A percentile compares a stretch with the other conserved stretches of the same genome.
These are phyloP conservation scores for Fusarium stilboides DNA, from an alignment of 2,329 filamentous ascomycete species.

Conservation along the genomic window DNA sequence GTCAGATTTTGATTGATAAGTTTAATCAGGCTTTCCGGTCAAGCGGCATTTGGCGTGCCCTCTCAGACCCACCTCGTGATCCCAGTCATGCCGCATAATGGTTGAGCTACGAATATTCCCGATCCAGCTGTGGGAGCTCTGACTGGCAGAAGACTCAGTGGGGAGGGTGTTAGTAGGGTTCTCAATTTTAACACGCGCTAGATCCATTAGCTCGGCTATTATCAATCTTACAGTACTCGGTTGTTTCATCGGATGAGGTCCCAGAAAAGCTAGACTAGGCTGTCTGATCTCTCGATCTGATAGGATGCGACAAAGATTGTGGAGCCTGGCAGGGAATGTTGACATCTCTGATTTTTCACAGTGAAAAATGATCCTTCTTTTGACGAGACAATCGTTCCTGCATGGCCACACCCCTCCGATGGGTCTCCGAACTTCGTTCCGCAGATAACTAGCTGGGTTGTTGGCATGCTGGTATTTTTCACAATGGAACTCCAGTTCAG, in stretches of 20 bases:
- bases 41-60: neutral
- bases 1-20: neutral
- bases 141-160: neutral
- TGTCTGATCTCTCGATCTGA: neutral
- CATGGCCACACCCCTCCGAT: neutral
- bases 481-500: no score
- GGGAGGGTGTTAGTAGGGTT: neutral
- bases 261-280: neutral
- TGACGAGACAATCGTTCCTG: neutral
- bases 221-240: neutral
- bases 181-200: neutral
- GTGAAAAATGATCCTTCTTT: neutral
- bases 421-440: no score
- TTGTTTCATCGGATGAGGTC: neutral
- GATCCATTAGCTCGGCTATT: neutral
- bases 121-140: neutral
- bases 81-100: neutral
- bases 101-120: neutral
- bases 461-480: neutral
- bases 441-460: neutral
- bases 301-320: neutral
- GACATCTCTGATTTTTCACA: neutral
- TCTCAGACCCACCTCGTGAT: neutral
- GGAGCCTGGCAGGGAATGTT: fast-evolving
- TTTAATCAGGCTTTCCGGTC: neutral